Evolutionary conservation across 495 filamentous ascomycete species (phyloP), one percentile per base, ranked within the genome.

Genomic region (Penicillium canescens): DNA sequence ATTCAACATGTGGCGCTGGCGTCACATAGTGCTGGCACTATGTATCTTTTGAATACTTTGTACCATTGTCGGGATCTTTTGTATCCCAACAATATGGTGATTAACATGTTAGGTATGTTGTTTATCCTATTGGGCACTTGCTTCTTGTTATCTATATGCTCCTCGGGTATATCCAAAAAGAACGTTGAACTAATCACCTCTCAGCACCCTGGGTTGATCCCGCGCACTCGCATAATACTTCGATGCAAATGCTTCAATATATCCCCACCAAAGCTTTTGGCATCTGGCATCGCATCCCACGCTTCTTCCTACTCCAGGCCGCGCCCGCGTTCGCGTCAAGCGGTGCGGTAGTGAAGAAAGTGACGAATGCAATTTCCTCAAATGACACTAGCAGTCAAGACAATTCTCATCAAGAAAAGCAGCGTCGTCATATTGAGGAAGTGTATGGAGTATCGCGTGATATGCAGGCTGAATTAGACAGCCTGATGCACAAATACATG

Each of bases 171-270:
- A 21, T 12, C 10, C 3, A 11, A 50, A 6, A 6, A 11, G 9
- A 11, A 13, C n/a, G 7, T 46, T 37, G 24, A 44, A 57, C 41
- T 58, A 35, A 49, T 43, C 46, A 46, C 37, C 3, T 11, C 14
- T 42, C 34, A 75, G 72, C 69, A 4, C 79, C 79, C 1, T 81
- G 75, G 74, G 74, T 81, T 24, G 65, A 77, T 48, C 65, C 68
- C 39, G 63, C 70, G 0, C 69, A 76, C 55, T 71, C 75, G 0
- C 55, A 59, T 21, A 56, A 69, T 9, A 62, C 62, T 7, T 14
- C 43, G 4, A 55, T 66, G 66, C 62, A 66, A 55, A 42, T 60
- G 6, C 61, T 61, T 6, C 62, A 66, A 31, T 66, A 61, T 26
- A 44, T 71, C 4, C 68, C 66, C 3, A 45, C 50, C 4, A 59